A percentile compares a stretch with the other conserved stretches of the same genome.
phyloP scores from a whole-genome alignment of 345 rosid genomes.

The Euphorbia peplus region DNA sequence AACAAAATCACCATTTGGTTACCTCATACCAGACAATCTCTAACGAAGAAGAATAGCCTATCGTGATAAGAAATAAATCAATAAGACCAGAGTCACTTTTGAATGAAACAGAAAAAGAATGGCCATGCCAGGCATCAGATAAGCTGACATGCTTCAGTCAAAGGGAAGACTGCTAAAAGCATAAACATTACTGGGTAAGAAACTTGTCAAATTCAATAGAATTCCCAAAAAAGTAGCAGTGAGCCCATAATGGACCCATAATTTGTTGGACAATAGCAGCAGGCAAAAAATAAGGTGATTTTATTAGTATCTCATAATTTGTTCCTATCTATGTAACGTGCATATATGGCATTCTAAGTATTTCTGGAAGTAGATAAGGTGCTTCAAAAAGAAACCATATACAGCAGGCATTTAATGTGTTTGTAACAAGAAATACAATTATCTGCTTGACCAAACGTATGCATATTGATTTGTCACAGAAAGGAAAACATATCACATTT shows the following conservation, averaged over 20 bases:
- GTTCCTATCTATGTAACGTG: neutral
- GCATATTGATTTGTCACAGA: neutral
- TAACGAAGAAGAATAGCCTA: neutral
- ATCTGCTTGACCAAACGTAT: neutral
- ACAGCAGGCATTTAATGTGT: neutral
- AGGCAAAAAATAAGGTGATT: too few relatives aligned
- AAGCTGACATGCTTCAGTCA: neutral
- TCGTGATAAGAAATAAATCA: neutral
- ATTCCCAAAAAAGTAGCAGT: neutral
- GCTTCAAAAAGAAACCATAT: neutral
- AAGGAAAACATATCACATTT: neutral
- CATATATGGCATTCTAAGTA: neutral
- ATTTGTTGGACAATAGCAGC: neutral
- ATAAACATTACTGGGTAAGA: neutral
- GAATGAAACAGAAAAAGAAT: neutral
- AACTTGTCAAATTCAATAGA: neutral
- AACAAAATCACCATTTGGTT: too few relatives aligned
- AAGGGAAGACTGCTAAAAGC: neutral
- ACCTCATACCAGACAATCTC: too few relatives aligned
- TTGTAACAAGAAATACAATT: neutral
- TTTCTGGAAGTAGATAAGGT: too few relatives aligned
- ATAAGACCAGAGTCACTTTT: neutral
- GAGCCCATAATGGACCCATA: neutral
- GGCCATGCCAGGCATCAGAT: slow-evolving; percentile 1
- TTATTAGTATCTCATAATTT: neutral